Percentiles rank a stretch among this genome's conserved stretches.
phyloP scores from a whole-genome alignment of 805 yeast species.

The Candida yuanshanica region DNA sequence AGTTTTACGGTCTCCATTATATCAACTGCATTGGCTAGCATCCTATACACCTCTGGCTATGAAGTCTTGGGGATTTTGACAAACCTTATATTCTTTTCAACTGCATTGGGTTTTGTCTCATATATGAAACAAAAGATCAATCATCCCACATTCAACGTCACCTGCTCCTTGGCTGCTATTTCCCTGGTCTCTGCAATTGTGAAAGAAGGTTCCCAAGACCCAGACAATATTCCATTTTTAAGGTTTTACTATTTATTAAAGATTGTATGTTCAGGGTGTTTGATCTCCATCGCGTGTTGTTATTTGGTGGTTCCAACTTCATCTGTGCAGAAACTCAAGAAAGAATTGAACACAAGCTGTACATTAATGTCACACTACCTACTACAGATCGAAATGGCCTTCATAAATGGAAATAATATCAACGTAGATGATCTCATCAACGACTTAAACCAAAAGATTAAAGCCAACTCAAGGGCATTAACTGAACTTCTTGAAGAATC shows the following conservation, averaged over 20 bases:
- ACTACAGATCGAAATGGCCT: slow-evolving; percentile 43
- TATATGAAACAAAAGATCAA: slow-evolving; percentile 62
- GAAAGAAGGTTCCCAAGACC: slow-evolving; percentile 64
- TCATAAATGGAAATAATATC: slow-evolving; percentile 37
- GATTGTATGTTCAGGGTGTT: slow-evolving; percentile 58
- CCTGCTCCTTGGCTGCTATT: slow-evolving; percentile 72
- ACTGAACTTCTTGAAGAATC: slow-evolving; percentile 48
- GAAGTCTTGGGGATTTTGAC: slow-evolving; percentile 45
- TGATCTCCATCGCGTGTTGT: slow-evolving; percentile 54
- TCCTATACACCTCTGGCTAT: slow-evolving; percentile 38
- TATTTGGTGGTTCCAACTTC: slow-evolving; percentile 58
- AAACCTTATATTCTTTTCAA: slow-evolving; percentile 47
- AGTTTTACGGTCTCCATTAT: slow-evolving; percentile 45
- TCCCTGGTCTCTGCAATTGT: slow-evolving; percentile 64
- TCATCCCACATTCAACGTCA: slow-evolving; percentile 70
- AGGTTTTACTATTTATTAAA: slow-evolving; percentile 48
- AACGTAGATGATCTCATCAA: slow-evolving; percentile 29
- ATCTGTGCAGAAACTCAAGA: slow-evolving; percentile 43
- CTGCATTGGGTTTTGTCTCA: slow-evolving; percentile 61
- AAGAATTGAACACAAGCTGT: slow-evolving; percentile 44
- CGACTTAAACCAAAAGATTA: slow-evolving; percentile 32
- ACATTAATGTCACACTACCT: slow-evolving; percentile 46
- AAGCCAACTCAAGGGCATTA: slow-evolving; percentile 34
- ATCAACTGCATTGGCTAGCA: slow-evolving; percentile 47
- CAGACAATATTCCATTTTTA: slow-evolving; percentile 49